Base-by-base conservation (phyloP, 2,329 filamentous ascomycete genomes). In the Paraphoma sp. region DNA sequence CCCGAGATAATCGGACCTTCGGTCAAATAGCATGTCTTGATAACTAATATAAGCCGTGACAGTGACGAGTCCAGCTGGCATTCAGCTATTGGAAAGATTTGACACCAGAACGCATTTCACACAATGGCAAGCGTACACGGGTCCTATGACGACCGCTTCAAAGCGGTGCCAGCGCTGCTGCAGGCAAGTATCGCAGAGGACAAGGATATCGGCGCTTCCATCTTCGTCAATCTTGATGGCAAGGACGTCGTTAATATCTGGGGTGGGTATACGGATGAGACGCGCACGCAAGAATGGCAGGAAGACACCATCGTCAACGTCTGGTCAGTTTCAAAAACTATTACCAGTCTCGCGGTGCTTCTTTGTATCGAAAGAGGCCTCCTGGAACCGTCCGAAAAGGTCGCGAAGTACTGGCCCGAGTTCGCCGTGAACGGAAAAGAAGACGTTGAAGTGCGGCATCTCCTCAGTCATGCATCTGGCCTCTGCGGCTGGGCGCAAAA, bases 331-430 rank as follows among this genome's bases (percentile, higher is more conserved):
- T 56, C 63, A 12, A 67, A 67, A 43, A 63, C 54, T 1, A 29
- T 66, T 12, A 12, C 54, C 43, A 57, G 56, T 16, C 56, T 67
- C 2, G 61, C 61, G 4, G 44, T 54, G 0, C 54, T 67, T 3
- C 4, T 67, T 6, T 57, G 59, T 14, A 58, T 67, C 12, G 59
- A 63, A 9, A 55, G 63, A 18, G 56, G 56, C 4, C 48, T 60
- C 1, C 46, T 67, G 1, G 56, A 64, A 14, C 59, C 64, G 3
- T 51, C 48, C 23, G 61, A 63, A 33, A 66, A 62, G 18, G 61
- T 64, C 2, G 38, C 56, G 1, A 64, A 54, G 28, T 67, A 67
- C 59, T 67, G 63, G 64, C 63, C 64, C 11, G 64, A 64, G 41
- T 67, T 67, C 18, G 54, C 30, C 1, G 59, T n/a, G 6, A 64